Base-by-base conservation (phyloP, 805 yeast genomes). In the Candida golubevii region DNA sequence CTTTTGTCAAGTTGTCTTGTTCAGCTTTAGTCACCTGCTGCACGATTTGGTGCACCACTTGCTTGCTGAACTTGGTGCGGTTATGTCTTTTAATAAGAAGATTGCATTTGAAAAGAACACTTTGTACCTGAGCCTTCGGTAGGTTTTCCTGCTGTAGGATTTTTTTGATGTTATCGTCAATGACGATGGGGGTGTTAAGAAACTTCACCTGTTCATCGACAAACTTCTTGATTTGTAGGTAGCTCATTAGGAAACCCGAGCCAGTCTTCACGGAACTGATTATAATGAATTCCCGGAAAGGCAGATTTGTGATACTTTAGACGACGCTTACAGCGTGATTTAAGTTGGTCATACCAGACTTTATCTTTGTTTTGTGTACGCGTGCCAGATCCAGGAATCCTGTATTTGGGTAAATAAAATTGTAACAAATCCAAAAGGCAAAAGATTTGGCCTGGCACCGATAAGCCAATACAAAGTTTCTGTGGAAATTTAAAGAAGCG, bases 11-110 rank as follows among this genome's bases (percentile, higher is more conserved):
- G 40, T 65, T 61, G 26, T 59, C 56, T 31, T 56, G 54, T 44
- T 70, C 74, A 36, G 58, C 44, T 49, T 66, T 64, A 8, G 62
- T 33, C 12, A 69, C 53, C 46, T 70, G 74, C 46, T 62, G 70
- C 15, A 61, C 62, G 1, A 70, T 61, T 41, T 67, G 73, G 44
- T 61, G 60, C 5, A 60, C 54, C n/a, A 64, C 59, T 45, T 69
- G 70, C 29, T 56, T 45, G 26, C 54, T 47, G 55, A 62, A 67
- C 34, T 53, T 41, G 39, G 49, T 54, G 18, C 60, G 46, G 42
- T 63, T 61, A 48, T 64, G 67, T 11, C 70, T 46, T 37, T 56
- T 55, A 23, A 62, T 48, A 36, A 44, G 47, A 14, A 48, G 44
- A 41, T 62, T 65, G 38, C 59, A 50, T 40, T 56, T 58, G 47